phyloP scores from a whole-genome alignment of 352 stramenopile species.

The Globisporangium abappressorium region DNA sequence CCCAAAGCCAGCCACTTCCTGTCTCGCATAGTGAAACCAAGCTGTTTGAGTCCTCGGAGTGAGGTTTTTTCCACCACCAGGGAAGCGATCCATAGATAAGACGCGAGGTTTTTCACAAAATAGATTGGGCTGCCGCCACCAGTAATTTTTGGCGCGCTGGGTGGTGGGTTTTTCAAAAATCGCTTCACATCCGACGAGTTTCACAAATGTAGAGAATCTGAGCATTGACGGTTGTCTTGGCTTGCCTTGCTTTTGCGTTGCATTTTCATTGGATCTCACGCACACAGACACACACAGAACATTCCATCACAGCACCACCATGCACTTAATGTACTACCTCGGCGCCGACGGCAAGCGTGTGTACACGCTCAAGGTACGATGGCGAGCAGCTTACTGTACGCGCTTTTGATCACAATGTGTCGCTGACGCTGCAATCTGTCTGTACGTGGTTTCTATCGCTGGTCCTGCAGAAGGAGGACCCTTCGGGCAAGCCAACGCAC shows the following conservation, averaged over 20 bases:
- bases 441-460: not conserved
- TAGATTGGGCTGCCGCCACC: conserved; percentile 11
- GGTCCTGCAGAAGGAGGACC: conserved; percentile 90
- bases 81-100: not conserved
- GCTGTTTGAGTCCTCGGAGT: not conserved
- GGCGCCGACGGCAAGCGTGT: conserved; percentile 95
- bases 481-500: conserved; percentile 91
- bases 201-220: conserved; percentile 10
- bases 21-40: not conserved
- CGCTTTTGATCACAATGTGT: not conserved
- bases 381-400: not conserved
- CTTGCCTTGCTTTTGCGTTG: not conserved
- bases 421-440: not conserved
- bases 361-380: conserved; percentile 97
- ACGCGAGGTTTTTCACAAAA: conserved; percentile 33
- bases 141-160: conserved; percentile 23
- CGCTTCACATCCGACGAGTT: not conserved
- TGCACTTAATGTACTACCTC: conserved; percentile 99
- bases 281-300: not conserved
- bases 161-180: conserved; percentile 14
- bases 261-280: conserved; percentile 7
- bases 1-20: not conserved
- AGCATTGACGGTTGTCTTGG: not conserved
- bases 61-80: no score
- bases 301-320: conserved; percentile 36